These are phyloP conservation scores for Ananas comosus DNA, from an alignment of 176 grass and related monocot species.

Conservation along the genomic window DNA sequence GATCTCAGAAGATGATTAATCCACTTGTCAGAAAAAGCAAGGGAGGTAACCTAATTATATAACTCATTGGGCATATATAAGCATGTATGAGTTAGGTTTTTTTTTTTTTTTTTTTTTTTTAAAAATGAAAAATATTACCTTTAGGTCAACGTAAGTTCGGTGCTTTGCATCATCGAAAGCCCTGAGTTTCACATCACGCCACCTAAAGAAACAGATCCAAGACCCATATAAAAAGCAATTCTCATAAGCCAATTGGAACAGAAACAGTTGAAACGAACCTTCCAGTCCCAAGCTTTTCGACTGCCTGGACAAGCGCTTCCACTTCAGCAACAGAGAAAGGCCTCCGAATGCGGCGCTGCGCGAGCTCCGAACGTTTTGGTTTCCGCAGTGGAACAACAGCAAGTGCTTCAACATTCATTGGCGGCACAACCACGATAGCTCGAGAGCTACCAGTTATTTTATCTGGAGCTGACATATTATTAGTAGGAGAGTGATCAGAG, in stretches of 20 bases:
- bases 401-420: slow-evolving; percentile 26
- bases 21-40: no score
- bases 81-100: not conserved
- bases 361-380: slow-evolving; percentile 26
- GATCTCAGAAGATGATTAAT: no score
- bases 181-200: slow-evolving; percentile 68
- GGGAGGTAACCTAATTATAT: not conserved
- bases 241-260: not conserved
- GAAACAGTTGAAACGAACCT: slow-evolving; percentile 32
- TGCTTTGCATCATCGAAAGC: slow-evolving; percentile 60
- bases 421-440: slow-evolving; percentile 29
- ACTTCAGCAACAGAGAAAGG: slow-evolving; percentile 76
- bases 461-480: slow-evolving; percentile 26
- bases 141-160: slow-evolving; percentile 88
- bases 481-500: slow-evolving; percentile 29
- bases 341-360: slow-evolving; percentile 49
- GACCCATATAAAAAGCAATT: not conserved
- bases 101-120: no score
- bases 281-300: slow-evolving; percentile 77
- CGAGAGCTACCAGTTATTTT: slow-evolving; percentile 25
- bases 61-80: no score
- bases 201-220: slow-evolving; percentile 33
- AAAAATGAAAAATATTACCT: slow-evolving; percentile 36
- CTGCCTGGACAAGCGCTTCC: slow-evolving; percentile 54
- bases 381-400: slow-evolving; percentile 32